Evolutionary conservation across 805 yeast genomes (phyloP), one percentile per base, ranked within the genome.

Genomic region (Sugiyamaella boreocaroliniensis): DNA sequence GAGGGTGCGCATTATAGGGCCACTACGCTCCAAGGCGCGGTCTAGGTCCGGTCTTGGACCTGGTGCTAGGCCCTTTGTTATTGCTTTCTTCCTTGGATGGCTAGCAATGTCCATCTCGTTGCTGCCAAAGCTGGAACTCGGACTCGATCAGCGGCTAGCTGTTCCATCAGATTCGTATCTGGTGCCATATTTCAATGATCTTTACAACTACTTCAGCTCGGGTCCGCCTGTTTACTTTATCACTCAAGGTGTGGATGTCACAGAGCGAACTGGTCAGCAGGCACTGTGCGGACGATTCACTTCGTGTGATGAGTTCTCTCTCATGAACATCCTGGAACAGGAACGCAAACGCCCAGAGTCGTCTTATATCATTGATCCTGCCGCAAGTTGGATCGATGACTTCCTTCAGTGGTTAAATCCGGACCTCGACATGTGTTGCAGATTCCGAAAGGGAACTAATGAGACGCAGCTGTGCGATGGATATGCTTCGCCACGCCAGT

Each of bases 171-270:
- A 79, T 50, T 90, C 97, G 0, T 88, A 89, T 62, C 68, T 93
- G 63, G 82, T 89, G 40, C 77, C 80, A 50, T 93, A 92, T 67
- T 92, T 87, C 70, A 73, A 83, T 58, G 88, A 90, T 50, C 73
- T 89, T 2, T 86, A 84, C 64, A 68, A 75, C 1, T 86, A 82
- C 64, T 73, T 92, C 55, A 83, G 85, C 54, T 86, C 86, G 7
- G 99, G 98, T 0, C 96, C 99, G 0, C 99, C 99, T 0, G 76
- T 87, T 0, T 93, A 86, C 63, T 85, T 89, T 67, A 89, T 93
- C 20, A 81, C 87, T n/a, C 78, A 80, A 45, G 82, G 79, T 49
- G 64, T 81, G 47, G 84, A 87, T 61, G 74, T 86, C 5, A 86
- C 92, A 0, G 53, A 67, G 12, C 71, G 86, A 46, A 69, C 59